Base-by-base conservation (phyloP, 257 asterid species). In the Nicotiana undulata region DNA sequence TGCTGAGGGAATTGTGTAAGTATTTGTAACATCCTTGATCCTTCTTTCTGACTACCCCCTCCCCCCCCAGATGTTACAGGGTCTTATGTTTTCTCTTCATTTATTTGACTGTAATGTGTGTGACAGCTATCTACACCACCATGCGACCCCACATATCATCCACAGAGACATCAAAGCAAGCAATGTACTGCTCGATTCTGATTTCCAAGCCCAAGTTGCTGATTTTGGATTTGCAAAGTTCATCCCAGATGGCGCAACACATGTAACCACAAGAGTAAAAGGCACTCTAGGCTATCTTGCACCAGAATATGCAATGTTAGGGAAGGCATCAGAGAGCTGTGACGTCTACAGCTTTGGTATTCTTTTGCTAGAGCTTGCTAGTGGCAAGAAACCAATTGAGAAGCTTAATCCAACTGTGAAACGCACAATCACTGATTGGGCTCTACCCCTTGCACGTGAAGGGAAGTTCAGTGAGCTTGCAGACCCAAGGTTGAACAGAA, bases 221-320 rank as follows among this genome's bases (percentile, higher is more conserved):
- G 98, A 95, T 84, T 95, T 95, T 44, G 98, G 98, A 44, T 95
- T 95, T 20, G 95, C 98, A 0, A 92, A 90, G 84, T 88, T 95
- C 76, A 88, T 95, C 44, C 98, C 98, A 0, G 98, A 95, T 28
- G 98, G 97, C 3, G 96, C 96, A 3, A 93, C 98, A 9, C 97
- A 93, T 49, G 98, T 91, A 29, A 93, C 98, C 79, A 94, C 97
- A 4, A 70, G 90, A 59, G 95, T 90, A 2, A 93, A 93, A 87
- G 98, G 98, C 31, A 92, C 98, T 55, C 97, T 94, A 4, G 98
- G 98, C 83, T 93, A 94, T 79, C 95, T 93, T 18, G 98, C 98
- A 44, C 97, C 98, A 5, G 98, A 94, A 85, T 90, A 94, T 55
- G 97, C 98, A 3, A 94, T 92, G 98, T 77, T 90, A 22, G 98